phyloP scores from a whole-genome alignment of 345 rosid genomes.

The Conringia planisiliqua region DNA sequence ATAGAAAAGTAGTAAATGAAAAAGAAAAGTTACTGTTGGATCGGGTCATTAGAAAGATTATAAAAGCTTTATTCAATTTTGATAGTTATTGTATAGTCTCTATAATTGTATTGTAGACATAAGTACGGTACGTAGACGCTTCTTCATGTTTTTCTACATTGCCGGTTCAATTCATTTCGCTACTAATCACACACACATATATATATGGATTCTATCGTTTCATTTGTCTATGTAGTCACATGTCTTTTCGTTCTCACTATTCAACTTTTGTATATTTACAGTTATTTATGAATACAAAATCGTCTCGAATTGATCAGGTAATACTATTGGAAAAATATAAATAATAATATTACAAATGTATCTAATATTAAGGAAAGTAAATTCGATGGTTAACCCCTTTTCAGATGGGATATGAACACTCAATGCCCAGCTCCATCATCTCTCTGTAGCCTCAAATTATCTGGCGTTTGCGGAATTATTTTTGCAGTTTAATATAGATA shows the following conservation, averaged over 20 bases:
- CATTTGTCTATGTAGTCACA: not conserved
- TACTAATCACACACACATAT: not conserved
- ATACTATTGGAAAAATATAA: not conserved
- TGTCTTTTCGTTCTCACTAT: not conserved
- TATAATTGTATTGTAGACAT: not conserved
- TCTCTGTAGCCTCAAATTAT: not conserved
- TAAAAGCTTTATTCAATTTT: not conserved
- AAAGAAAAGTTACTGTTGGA: not conserved
- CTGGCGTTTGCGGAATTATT: not conserved
- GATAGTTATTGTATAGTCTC: not conserved
- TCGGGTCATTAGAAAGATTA: not conserved
- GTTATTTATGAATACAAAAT: not conserved
- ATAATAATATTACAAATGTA: not conserved
- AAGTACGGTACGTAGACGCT: not conserved
- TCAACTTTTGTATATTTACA: not conserved
- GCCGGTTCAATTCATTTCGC: not conserved
- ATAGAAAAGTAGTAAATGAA: not conserved
- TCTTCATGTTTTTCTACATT: not conserved
- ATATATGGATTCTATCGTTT: too few relatives aligned
- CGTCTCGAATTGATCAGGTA: not conserved
- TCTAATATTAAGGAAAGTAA: not conserved
- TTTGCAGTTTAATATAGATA: not conserved
- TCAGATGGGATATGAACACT: slow-evolving; percentile 3
- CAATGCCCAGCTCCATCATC: not conserved
- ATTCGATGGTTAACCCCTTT: not conserved